Evolutionary conservation across 805 yeast species (phyloP).

Genomic region (Cyberlindnera veronae): DNA sequence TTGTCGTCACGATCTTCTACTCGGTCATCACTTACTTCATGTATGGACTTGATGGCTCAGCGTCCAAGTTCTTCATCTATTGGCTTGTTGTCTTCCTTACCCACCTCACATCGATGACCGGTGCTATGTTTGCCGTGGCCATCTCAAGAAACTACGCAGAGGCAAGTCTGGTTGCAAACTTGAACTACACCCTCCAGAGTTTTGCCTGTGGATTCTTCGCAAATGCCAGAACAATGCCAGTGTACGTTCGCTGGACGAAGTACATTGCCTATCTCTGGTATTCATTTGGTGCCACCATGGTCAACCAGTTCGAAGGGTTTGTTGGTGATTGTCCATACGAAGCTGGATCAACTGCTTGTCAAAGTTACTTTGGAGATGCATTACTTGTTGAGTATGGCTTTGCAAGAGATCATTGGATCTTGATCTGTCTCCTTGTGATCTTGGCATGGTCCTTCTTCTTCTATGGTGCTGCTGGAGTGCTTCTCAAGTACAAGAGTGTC

Average conservation of each 20-base stretch:
- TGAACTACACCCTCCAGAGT: slow-evolving; percentile 47
- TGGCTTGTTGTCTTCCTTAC: slow-evolving; percentile 56
- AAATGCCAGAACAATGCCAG: slow-evolving; percentile 71
- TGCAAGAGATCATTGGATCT: slow-evolving; percentile 54
- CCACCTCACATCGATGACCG: slow-evolving; percentile 53
- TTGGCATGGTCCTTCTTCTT: slow-evolving; percentile 58
- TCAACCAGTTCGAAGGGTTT: slow-evolving; percentile 64
- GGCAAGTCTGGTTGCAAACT: slow-evolving; percentile 23
- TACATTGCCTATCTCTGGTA: slow-evolving; percentile 77
- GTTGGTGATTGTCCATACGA: slow-evolving; percentile 53
- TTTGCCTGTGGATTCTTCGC: slow-evolving; percentile 82
- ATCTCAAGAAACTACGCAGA: slow-evolving; percentile 25
- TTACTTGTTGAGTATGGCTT: slow-evolving; percentile 58
- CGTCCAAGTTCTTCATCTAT: slow-evolving; percentile 52
- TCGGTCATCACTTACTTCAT: slow-evolving; percentile 68
- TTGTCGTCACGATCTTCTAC: slow-evolving; percentile 56
- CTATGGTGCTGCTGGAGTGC: slow-evolving; percentile 43
- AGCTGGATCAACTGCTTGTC: slow-evolving; percentile 38
- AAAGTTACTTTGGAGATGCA: slow-evolving; percentile 49
- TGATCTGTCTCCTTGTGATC: slow-evolving; percentile 58
- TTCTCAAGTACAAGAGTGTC: slow-evolving; percentile 43
- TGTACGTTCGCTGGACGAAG: slow-evolving; percentile 82
- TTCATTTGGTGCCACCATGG: slow-evolving; percentile 62
- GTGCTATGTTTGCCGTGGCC: slow-evolving; percentile 41
- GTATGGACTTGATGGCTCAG: slow-evolving; percentile 61